Evolutionary conservation across 495 filamentous ascomycete genomes (phyloP), one percentile per base, ranked within the genome.

Genomic region (Xylaria intraflava): DNA sequence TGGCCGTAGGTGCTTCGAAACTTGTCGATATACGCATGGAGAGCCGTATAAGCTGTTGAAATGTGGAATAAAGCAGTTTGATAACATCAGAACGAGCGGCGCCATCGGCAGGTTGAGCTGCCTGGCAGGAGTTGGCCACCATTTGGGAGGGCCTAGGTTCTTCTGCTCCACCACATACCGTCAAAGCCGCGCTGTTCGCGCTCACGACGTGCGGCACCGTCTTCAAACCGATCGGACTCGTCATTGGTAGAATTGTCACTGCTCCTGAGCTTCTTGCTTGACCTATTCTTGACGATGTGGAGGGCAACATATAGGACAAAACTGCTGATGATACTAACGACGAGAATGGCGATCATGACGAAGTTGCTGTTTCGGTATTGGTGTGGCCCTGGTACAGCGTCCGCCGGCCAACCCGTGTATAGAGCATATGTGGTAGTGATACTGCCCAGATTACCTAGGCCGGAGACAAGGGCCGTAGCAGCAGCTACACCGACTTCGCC

Each of bases 401-500:
- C 90, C 27, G 74, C 82, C 22, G 79, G 77, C 90, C 90, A 95
- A 12, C 90, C 90, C 0, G 84, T 84, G 61, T 93, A 95, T 38
- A 95, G 71, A 5, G 90, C 90, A 67, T 95, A 95, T 0, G 90
- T 95, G 12, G 89, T 94, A 58, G 88, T 74, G 46, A 95, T 88
- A 57, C 82, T 86, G 38, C 90, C 90, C 24, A 91, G 71, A 59
- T 95, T 95, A 0, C 90, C 90, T 41, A 90, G 78, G 0, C 90
- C 90, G 0, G 87, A 91, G 11, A 95, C 90, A 3, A 94, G 73
- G 2, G 90, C 90, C 1, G 85, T 83, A 1, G 90, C 89, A 36
- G 90, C 86, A n/a, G 90, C 90, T 3, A 95, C 90, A 48, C 90
- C 90, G 30, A 95, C 88, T 69, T 95, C 90, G 27, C 90, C 87